phyloP scores from a whole-genome alignment of 345 rosid genomes.

The Hibiscus tridactylites region DNA sequence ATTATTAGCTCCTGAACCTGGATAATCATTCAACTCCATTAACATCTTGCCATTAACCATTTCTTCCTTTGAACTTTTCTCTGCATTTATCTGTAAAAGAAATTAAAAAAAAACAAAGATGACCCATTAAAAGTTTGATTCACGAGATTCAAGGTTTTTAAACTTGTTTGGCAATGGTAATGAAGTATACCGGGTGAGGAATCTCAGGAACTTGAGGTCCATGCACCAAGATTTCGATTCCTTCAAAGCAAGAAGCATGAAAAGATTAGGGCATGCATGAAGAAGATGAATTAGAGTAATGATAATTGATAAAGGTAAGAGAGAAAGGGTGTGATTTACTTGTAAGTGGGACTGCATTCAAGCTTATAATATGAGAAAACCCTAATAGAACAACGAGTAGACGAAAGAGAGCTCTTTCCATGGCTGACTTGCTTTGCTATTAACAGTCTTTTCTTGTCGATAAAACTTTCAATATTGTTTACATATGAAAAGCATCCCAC shows the following conservation, averaged over 20 bases:
- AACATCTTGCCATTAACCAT: slow-evolving; percentile 9
- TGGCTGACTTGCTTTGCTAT: slow-evolving; percentile 12
- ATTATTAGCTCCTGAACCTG: slow-evolving; percentile 15
- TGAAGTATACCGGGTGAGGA: slow-evolving; percentile 8
- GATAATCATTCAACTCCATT: slow-evolving; percentile 48
- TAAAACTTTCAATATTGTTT: background rate
- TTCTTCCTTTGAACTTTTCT: slow-evolving; percentile 13
- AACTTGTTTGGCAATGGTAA: background rate
- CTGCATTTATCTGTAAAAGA: slow-evolving; percentile 2
- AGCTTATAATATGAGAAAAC: slow-evolving; percentile 24
- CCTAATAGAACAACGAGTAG: slow-evolving; percentile 28
- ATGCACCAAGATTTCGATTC: slow-evolving; percentile 32
- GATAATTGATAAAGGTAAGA: background rate
- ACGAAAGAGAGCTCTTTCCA: slow-evolving; percentile 32
- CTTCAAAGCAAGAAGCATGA: slow-evolving; percentile 15
- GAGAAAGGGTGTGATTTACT: slow-evolving; percentile 20
- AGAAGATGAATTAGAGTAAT: background rate
- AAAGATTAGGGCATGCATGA: background rate
- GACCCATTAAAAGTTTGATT: background rate
- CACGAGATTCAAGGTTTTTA: background rate
- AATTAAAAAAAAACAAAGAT: background rate
- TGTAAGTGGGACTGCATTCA: slow-evolving; percentile 30
- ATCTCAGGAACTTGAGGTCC: slow-evolving; percentile 22
- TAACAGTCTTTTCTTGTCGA: background rate
- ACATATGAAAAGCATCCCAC: background rate